phyloP scores from a whole-genome alignment of 805 yeast species.

The Metschnikowia noctiluminum region DNA sequence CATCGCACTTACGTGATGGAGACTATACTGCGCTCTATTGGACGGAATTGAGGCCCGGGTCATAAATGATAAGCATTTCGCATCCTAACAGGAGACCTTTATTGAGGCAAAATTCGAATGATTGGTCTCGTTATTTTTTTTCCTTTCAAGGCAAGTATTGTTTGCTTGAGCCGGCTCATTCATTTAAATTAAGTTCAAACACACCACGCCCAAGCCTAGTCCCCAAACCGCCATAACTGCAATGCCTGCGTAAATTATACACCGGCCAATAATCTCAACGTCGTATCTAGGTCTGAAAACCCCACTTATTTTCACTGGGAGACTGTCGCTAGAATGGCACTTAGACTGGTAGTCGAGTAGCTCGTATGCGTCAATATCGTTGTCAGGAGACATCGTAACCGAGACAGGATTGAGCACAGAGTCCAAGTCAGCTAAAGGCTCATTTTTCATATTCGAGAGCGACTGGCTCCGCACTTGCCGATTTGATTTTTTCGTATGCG shows the following conservation, averaged over 20 bases:
- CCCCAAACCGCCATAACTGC: conserved; percentile 53
- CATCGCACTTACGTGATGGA: conserved; percentile 14
- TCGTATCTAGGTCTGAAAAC: conserved; percentile 64
- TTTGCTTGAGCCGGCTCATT: too few relatives aligned
- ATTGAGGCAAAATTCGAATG: too few relatives aligned
- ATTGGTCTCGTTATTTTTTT: too few relatives aligned
- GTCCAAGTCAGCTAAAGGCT: conserved; percentile 25
- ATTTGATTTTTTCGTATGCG: conserved; percentile 30
- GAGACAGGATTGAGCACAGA: conserved; percentile 25
- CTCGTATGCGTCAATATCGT: conserved; percentile 41
- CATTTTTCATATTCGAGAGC: conserved; percentile 33
- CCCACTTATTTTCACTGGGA: conserved; percentile 28
- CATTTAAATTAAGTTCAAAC: conserved; percentile 6
- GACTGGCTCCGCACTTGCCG: conserved; percentile 38
- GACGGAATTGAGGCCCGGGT: background rate
- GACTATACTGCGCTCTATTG: conserved; percentile 6
- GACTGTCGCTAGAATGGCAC: background rate
- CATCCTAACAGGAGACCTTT: too few relatives aligned
- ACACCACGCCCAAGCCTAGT: conserved; percentile 24
- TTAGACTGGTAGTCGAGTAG: conserved; percentile 31
- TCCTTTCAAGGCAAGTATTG: too few relatives aligned
- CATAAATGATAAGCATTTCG: background rate
- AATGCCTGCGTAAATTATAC: conserved; percentile 80
- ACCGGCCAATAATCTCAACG: conserved; percentile 72
- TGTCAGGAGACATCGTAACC: conserved; percentile 34